Evolutionary conservation across 768 basidiomycete genomes (phyloP), one percentile per base, ranked within the genome.

Genomic region (Brasilioporus rufonigricans): DNA sequence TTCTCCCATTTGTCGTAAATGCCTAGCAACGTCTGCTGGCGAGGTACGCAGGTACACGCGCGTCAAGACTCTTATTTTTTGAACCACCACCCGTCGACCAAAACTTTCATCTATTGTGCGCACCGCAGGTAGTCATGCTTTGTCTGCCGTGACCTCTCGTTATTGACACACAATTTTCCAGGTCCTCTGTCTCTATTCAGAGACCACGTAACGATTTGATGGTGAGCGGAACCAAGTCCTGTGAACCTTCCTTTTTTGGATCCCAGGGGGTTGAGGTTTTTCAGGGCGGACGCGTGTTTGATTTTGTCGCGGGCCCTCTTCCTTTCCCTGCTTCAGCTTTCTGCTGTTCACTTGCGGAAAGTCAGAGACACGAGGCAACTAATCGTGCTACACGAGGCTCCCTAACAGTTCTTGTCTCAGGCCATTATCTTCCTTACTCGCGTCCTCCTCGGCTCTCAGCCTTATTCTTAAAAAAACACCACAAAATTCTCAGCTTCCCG

Each of bases 311-410:
- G 57, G 48, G 57, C 26, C 36, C 51, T 60, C 51, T 65, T 67
- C 50, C 45, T 52, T 62, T 58, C 60, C 59, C 56, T 60, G 56
- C 60, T 66, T 48, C 57, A 60, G 0, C 61, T 63, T 64, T 63
- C 57, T 65, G 61, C 63, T 60, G 67, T 67, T 61, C 60, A 65
- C 63, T 64, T 65, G 73, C 70, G 65, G 68, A 71, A 73, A 77
- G 75, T 69, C 68, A 74, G 71, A 69, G 61, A 73, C 79, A 80
- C 79, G 79, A 80, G 78, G 78, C 73, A 62, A 68, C 62, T 59
- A 67, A 67, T 68, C 67, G 62, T 68, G 61, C 61, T 63, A 71
- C 77, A 80, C 79, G 78, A 80, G 78, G 78, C 76, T 62, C 65
- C 71, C 70, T 69, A 23, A 52, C 45, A 14, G 64, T 67, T 69